Percentiles rank a stretch among this genome's conserved stretches.
Evolutionary conservation across 441 rosid genomes (phyloP).

Genomic region (Bruguiera hainesii): DNA sequence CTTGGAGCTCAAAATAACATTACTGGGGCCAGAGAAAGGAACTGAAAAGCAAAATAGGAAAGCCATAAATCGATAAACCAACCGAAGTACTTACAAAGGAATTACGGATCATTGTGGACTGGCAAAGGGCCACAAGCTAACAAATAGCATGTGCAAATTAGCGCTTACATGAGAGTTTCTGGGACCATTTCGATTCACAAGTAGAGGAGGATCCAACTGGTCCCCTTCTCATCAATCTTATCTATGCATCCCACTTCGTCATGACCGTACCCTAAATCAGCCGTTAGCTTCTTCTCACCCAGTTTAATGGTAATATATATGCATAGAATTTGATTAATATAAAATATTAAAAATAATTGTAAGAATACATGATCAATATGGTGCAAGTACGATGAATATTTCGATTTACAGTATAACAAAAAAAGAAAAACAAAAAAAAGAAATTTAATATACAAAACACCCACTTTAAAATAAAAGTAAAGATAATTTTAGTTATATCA

Average conservation of each 20-base stretch:
- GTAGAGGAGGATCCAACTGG: conserved; percentile 32
- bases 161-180: conserved; percentile 19
- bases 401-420: no score
- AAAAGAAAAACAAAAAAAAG: no score
- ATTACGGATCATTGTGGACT: conserved; percentile 34
- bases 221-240: conserved; percentile 27
- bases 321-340: no score
- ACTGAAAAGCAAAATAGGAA: not conserved
- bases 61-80: conserved; percentile 9
- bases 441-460: no score
- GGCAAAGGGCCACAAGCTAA: conserved; percentile 48
- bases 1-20: not conserved
- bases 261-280: conserved; percentile 19
- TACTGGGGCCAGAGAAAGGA: not conserved
- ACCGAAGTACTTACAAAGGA: conserved; percentile 23
- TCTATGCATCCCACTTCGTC: conserved; percentile 13
- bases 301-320: not conserved
- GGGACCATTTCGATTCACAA: conserved; percentile 44
- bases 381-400: no score
- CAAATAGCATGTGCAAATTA: conserved; percentile 42
- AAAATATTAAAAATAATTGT: no score
- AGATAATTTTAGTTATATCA: no score
- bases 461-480: no score
- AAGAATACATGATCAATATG: no score
- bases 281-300: conserved; percentile 13